Percentiles rank a stretch among this genome's conserved stretches.
These are phyloP conservation scores for Lentinula sp. DNA, from an alignment of 768 basidiomycete genomes.

Conservation along the genomic window DNA sequence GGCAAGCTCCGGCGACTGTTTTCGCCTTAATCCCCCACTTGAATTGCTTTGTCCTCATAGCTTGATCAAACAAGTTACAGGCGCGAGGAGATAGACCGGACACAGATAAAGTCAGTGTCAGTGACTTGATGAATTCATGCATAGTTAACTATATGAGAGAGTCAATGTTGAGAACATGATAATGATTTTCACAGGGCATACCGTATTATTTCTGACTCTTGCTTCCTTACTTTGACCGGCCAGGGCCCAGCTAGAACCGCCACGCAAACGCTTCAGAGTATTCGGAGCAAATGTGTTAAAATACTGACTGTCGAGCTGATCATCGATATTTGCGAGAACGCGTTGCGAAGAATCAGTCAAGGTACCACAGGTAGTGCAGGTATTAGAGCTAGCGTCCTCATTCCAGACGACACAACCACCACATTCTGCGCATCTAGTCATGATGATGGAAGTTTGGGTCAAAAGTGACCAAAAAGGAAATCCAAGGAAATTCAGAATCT, in stretches of 20 bases:
- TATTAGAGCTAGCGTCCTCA: slow-evolving; percentile 50
- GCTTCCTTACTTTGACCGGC: slow-evolving; percentile 62
- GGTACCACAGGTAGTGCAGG: slow-evolving; percentile 71
- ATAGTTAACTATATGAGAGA: slow-evolving; percentile 47
- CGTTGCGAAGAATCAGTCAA: slow-evolving; percentile 58
- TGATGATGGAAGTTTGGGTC: slow-evolving; percentile 12
- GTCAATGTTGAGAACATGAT: slow-evolving; percentile 5
- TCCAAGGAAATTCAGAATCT: background rate
- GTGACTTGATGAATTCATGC: slow-evolving; percentile 52
- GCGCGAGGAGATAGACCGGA: slow-evolving; percentile 62
- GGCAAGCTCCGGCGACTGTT: slow-evolving; percentile 59
- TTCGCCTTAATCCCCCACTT: slow-evolving; percentile 75
- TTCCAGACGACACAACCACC: slow-evolving; percentile 46
- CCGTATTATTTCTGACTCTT: slow-evolving; percentile 57
- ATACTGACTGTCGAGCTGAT: slow-evolving; percentile 1
- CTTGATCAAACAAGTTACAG: slow-evolving; percentile 61
- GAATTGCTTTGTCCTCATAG: slow-evolving; percentile 50
- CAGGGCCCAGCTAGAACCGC: slow-evolving; percentile 51
- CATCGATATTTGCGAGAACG: slow-evolving; percentile 43
- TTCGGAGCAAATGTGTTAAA: slow-evolving; percentile 17
- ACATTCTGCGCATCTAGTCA: slow-evolving; percentile 49
- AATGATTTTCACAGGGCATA: slow-evolving; percentile 23
- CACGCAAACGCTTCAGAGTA: slow-evolving; percentile 44
- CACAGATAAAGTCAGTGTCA: slow-evolving; percentile 52
- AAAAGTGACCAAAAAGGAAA: slow-evolving; percentile 1